A percentile compares a stretch with the other conserved stretches of the same genome.
phyloP scores from a whole-genome alignment of 495 filamentous ascomycete genomes.

The Penicillium alfredii region DNA sequence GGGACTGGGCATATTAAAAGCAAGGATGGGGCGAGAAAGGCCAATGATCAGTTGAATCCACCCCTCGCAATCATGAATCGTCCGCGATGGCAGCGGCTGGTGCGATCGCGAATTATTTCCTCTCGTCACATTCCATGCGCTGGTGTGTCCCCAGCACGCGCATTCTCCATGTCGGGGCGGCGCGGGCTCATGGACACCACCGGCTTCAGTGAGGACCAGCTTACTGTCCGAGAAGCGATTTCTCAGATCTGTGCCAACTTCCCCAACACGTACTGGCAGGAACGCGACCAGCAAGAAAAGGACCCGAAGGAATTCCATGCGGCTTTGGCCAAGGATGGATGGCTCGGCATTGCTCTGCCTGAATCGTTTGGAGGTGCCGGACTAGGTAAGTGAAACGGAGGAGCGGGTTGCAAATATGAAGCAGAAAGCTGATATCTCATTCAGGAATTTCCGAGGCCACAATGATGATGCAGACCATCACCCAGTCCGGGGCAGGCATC shows the following conservation, averaged over 20 bases:
- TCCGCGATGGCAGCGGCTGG: slow-evolving; percentile 6
- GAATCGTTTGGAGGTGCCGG: slow-evolving; percentile 66
- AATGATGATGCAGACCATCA: slow-evolving; percentile 80
- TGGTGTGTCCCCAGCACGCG: slow-evolving; percentile 1
- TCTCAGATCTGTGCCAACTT: slow-evolving; percentile 61
- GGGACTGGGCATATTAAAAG: no score
- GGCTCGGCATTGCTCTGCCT: slow-evolving; percentile 74
- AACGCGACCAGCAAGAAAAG: slow-evolving; percentile 58
- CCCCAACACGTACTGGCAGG: slow-evolving; percentile 62
- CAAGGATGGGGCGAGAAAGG: no score
- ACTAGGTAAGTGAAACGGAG: slow-evolving; percentile 59
- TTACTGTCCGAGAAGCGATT: slow-evolving; percentile 66
- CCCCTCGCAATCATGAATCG: slow-evolving; percentile 13
- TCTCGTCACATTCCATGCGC: slow-evolving; percentile 1
- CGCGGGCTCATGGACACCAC: slow-evolving; percentile 60
- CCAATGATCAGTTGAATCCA: no score
- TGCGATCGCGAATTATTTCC: slow-evolving; percentile 5
- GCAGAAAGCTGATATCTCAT: not conserved
- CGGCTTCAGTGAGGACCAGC: slow-evolving; percentile 65
- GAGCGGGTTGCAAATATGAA: slow-evolving; percentile 48
- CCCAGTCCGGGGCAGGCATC: slow-evolving; percentile 71
- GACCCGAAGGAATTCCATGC: slow-evolving; percentile 71
- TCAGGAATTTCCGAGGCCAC: slow-evolving; percentile 67
- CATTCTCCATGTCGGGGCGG: slow-evolving; percentile 27
- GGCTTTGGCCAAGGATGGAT: slow-evolving; percentile 71